Conservation (phyloP, 257 asterid species). For the Handroanthus guayacan region DNA sequence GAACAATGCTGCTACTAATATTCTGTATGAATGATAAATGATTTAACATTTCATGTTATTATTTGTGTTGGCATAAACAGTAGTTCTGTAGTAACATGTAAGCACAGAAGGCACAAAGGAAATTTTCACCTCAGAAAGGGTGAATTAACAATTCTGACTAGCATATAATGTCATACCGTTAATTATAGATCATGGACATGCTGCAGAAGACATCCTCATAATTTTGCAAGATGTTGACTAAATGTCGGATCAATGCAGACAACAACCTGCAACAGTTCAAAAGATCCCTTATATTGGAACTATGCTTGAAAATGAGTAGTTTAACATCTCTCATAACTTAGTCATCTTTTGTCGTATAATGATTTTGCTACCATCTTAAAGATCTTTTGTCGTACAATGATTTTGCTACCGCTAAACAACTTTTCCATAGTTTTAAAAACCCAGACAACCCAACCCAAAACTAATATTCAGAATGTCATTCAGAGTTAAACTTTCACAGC, state of each 20-base stretch:
- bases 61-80: not conserved
- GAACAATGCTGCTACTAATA: not conserved
- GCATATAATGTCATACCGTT: not conserved
- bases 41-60: not conserved
- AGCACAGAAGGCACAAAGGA: not conserved
- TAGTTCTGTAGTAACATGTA: not conserved
- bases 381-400: too few species aligned
- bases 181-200: not conserved
- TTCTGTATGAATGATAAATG: not conserved
- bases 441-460: too few species aligned
- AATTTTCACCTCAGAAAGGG: not conserved
- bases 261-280: conserved; percentile 61
- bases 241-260: conserved; percentile 84
- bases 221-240: conserved; percentile 55
- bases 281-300: too few species aligned
- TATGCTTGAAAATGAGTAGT: too few species aligned
- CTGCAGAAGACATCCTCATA: conserved; percentile 40
- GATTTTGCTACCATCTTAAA: too few species aligned
- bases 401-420: too few species aligned
- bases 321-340: too few species aligned
- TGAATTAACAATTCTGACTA: not conserved
- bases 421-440: too few species aligned
- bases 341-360: too few species aligned
- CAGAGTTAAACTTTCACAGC: too few species aligned
- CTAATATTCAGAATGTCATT: too few species aligned